Conservation (phyloP, 2,329 filamentous ascomycete genomes). For the Rhytidhysteron rufulum region DNA sequence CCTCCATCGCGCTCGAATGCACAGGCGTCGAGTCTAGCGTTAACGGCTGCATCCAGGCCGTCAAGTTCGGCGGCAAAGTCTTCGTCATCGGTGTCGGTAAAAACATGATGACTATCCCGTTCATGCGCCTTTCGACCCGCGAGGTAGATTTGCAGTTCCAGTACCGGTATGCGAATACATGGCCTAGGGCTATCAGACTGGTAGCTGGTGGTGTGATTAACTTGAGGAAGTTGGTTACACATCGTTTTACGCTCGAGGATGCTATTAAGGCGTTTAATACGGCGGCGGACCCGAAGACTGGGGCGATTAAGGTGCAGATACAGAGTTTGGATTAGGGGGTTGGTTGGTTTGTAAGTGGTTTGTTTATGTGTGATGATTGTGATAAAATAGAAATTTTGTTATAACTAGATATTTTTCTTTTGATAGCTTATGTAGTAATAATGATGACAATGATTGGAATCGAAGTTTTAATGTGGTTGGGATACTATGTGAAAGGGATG, state of each 20-base stretch:
- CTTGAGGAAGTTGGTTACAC: constrained; percentile 78
- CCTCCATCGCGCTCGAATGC: constrained; percentile 81
- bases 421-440: no score
- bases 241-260: constrained; percentile 81
- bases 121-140: constrained; percentile 85
- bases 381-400: no score
- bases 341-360: not conserved
- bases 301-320: constrained; percentile 97
- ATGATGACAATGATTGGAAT: no score
- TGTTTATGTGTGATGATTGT: no score
- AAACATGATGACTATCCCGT: constrained; percentile 92
- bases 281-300: constrained; percentile 80
- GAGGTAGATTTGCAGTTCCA: constrained; percentile 96
- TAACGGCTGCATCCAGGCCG: constrained; percentile 77
- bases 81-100: constrained; percentile 95
- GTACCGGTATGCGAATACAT: constrained; percentile 94
- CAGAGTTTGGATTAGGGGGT: constrained; percentile 53
- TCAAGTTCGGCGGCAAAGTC: constrained; percentile 94
- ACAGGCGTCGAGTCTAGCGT: constrained; percentile 92
- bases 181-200: constrained; percentile 87
- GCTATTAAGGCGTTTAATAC: constrained; percentile 87
- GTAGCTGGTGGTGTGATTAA: constrained; percentile 81
- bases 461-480: no score
- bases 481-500: no score
- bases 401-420: no score